phyloP scores from a whole-genome alignment of 768 basidiomycete genomes.

The Artomyces pyxidatus region DNA sequence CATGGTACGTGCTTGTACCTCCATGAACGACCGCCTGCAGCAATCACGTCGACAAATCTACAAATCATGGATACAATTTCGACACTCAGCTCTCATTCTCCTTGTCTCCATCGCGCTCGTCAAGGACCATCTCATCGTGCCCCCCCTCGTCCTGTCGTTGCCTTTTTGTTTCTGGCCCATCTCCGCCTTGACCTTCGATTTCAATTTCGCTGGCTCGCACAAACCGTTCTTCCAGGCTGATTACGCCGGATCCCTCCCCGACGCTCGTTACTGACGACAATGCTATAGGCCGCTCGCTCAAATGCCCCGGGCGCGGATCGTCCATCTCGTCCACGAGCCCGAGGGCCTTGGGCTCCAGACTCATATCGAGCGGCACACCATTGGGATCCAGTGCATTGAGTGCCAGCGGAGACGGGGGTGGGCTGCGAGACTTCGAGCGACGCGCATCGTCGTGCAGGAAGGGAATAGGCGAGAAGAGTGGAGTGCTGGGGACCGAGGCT shows the following conservation, averaged over 20 bases:
- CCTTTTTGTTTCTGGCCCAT: conserved; percentile 11
- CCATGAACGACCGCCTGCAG: too few relatives aligned
- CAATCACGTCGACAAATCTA: too few relatives aligned
- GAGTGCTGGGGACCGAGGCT: conserved; percentile 61
- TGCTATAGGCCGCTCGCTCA: conserved; percentile 73
- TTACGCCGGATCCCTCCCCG: conserved; percentile 35
- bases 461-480: conserved; percentile 81
- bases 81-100: conserved; percentile 35
- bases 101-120: conserved; percentile 41
- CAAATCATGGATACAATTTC: too few relatives aligned
- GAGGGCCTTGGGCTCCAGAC: conserved; percentile 39
- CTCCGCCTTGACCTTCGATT: conserved; percentile 15
- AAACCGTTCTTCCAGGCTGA: conserved; percentile 55
- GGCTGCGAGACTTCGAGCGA: conserved; percentile 71
- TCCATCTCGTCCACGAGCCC: conserved; percentile 84
- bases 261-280: conserved; percentile 53
- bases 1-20: too few relatives aligned
- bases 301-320: conserved; percentile 75
- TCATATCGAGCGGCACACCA: conserved; percentile 24
- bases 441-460: conserved; percentile 82
- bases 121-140: conserved; percentile 6
- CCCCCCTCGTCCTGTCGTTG: conserved; percentile 11
- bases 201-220: conserved; percentile 39
- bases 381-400: conserved; percentile 33
- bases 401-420: conserved; percentile 65